Percentiles rank a stretch among this genome's conserved stretches.
phyloP scores from a whole-genome alignment of 192 early-diverging fungal genomes.

The Backusella liffmaniae region DNA sequence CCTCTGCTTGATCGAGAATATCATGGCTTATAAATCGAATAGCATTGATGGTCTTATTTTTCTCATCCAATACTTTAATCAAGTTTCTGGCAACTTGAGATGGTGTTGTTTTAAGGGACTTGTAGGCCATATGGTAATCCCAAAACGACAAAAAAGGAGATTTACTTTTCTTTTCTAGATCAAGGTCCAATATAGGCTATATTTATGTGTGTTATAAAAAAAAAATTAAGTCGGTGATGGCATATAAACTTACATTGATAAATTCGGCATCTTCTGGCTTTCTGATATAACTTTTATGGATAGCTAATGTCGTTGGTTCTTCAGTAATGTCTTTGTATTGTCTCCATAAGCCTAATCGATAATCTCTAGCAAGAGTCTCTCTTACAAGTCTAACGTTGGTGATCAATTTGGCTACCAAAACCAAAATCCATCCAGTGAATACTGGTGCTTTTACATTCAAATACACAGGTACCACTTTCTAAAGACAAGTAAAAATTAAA shows the following conservation, averaged over 20 bases:
- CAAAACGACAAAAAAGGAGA: slow-evolving; percentile 38
- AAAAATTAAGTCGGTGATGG: background rate
- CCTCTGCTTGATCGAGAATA: slow-evolving; percentile 52
- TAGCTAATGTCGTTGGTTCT: slow-evolving; percentile 28
- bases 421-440: background rate
- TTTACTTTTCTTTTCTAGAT: slow-evolving; percentile 4
- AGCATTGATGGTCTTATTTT: slow-evolving; percentile 16
- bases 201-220: background rate
- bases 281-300: slow-evolving; percentile 13
- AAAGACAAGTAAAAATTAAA: background rate
- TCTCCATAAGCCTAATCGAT: background rate
- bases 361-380: background rate
- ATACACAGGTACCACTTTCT: background rate
- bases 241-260: background rate
- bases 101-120: slow-evolving; percentile 33
- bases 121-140: slow-evolving; percentile 47
- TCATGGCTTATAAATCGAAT: slow-evolving; percentile 32
- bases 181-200: background rate
- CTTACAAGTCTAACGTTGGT: background rate
- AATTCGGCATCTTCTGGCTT: background rate
- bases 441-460: background rate
- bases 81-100: slow-evolving; percentile 38
- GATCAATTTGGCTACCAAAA: background rate
- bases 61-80: slow-evolving; percentile 15
- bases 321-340: slow-evolving; percentile 17